Base-by-base conservation (phyloP, 2,329 filamentous ascomycete species). In the Bipolaris gigantea region DNA sequence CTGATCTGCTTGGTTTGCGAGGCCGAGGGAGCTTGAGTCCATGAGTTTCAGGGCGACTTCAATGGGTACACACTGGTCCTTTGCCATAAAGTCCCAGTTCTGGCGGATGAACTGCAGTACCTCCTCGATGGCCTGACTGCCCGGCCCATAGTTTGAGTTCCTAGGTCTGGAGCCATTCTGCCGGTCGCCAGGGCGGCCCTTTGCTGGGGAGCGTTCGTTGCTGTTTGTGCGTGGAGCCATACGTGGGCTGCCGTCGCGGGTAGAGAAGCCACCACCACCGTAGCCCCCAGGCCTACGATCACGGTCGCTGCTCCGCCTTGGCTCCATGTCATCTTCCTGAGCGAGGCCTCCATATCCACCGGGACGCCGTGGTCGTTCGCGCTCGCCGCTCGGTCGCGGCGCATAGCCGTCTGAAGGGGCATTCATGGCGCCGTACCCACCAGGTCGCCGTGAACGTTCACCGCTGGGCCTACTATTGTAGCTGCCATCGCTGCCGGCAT, bases 31-130 rank as follows among this genome's bases (percentile, higher is more conserved):
- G 79, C 92, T 97, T 46, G 85, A 86, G 76, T 99, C 94, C 78
- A 97, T 89, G 60, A 99, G 82, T 76, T 97, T 92, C 42, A 99
- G 82, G n/a, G 93, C 91, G 48, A 97, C 85, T 74, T 97, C 92
- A 33, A 97, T 91, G 2, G 94, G 94, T 30, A 97, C 85, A 71
- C 92, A 97, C 69, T 94, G 88, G 58, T 88, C 88, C 65, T 89
- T 83, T 60, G 89, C 90, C 89, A 99, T 94, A 63, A 92, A 89
- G 39, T 90, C 88, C 93, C 94, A 99, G 70, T 96, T 91, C 53
- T 83, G 79, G 71, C 92, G 87, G 68, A 99, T 96, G 63, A 89
- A 86, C 62, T 90, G 86, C 44, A 97, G 80, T 2, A 96, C 80
- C 57, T 84, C 83, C 64, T 79, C 77, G 40, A 79, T 76, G 55